Percentiles rank a stretch among this genome's conserved stretches.
phyloP scores from a whole-genome alignment of 2,329 filamentous ascomycete species.

The Alternaria longipes region DNA sequence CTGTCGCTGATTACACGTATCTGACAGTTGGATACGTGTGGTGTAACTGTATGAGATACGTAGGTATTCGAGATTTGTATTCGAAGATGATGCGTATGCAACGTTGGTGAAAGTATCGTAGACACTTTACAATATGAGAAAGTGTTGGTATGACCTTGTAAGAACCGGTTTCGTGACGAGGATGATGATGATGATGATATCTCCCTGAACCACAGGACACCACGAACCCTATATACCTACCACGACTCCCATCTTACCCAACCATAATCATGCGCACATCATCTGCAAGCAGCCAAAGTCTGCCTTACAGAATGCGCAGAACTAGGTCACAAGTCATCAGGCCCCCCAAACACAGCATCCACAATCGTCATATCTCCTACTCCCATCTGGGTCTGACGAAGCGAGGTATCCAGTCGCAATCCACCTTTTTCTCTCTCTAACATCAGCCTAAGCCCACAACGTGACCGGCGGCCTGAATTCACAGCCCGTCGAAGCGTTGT shows the following conservation, averaged over 20 bases:
- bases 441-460: neutral
- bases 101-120: neutral
- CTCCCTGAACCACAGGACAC: neutral
- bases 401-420: neutral
- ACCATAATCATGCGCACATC: neutral
- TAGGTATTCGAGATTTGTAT: neutral
- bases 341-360: neutral
- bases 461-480: neutral
- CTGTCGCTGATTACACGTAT: neutral
- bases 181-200: neutral
- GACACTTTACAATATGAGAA: neutral
- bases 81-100: no score
- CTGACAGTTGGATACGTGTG: neutral
- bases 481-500: neutral
- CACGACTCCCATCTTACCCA: neutral
- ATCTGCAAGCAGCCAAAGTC: neutral
- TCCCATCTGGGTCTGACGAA: neutral
- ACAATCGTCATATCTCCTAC: neutral
- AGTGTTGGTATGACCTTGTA: neutral
- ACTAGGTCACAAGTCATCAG: neutral
- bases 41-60: neutral
- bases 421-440: neutral
- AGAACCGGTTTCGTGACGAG: neutral
- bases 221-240: constrained; percentile 1
- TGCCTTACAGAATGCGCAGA: neutral